Percentiles rank a stretch among this genome's conserved stretches.
These are phyloP conservation scores for Fusarium continuum DNA, from an alignment of 2,329 filamentous ascomycete genomes.

Conservation along the genomic window DNA sequence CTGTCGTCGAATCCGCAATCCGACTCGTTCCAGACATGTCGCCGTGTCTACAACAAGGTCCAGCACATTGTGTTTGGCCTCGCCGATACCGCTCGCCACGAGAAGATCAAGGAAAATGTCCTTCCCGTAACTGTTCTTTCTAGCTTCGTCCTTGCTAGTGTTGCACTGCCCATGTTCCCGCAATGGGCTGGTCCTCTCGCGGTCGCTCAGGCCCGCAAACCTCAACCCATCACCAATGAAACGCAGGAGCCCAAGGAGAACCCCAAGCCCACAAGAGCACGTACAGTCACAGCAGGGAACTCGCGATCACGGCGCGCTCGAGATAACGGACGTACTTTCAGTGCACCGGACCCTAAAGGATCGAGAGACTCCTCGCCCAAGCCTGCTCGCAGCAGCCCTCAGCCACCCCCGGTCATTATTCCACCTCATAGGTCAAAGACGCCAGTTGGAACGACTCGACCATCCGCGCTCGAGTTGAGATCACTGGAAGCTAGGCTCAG, in stretches of 20 bases:
- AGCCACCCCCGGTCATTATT: conserved; percentile 28
- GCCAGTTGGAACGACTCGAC: conserved; percentile 53
- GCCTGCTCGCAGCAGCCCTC: conserved; percentile 39
- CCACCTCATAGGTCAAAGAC: conserved; percentile 45
- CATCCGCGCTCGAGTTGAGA: conserved; percentile 62
- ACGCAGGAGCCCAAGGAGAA: conserved; percentile 53
- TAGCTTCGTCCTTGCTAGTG: conserved; percentile 80
- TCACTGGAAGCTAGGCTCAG: conserved; percentile 70
- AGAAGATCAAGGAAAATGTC: conserved; percentile 84
- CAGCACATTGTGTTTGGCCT: conserved; percentile 87
- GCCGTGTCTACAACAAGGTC: conserved; percentile 86
- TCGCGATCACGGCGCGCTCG: conserved; percentile 60
- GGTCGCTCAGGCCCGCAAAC: conserved; percentile 82
- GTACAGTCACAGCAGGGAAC: conserved; percentile 67
- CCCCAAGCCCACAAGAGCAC: conserved; percentile 65
- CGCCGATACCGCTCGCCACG: conserved; percentile 71
- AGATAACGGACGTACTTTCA: conserved; percentile 56
- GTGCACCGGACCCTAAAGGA: conserved; percentile 53
- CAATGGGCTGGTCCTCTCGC: conserved; percentile 82
- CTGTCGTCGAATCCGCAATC: conserved; percentile 78
- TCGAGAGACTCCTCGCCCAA: conserved; percentile 43
- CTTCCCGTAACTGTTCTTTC: conserved; percentile 82
- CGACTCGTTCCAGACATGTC: conserved; percentile 81
- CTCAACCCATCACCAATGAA: conserved; percentile 56
- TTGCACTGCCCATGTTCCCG: conserved; percentile 79